phyloP scores from a whole-genome alignment of 106 monocot genomes.

The Narthecium ossifragum region DNA sequence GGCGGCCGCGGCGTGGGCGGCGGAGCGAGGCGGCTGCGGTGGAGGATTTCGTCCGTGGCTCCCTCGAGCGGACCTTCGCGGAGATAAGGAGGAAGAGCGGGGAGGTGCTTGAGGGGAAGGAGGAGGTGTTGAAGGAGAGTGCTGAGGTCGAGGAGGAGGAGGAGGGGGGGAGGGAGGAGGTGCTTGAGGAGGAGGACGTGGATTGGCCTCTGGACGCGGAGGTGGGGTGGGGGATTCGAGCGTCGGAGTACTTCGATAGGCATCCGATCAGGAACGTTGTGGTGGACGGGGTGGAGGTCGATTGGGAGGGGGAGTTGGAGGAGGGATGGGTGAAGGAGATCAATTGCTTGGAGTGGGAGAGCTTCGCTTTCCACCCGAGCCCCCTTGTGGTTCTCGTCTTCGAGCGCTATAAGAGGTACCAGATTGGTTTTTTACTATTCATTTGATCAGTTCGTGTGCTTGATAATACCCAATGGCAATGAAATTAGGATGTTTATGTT shows the following conservation, averaged over 20 bases:
- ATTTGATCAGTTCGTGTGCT: too few relatives aligned
- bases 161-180: conserved; percentile 5
- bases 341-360: conserved; percentile 98
- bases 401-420: conserved; percentile 63
- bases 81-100: conserved; percentile 47
- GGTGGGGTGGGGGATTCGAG: conserved; percentile 78
- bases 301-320: conserved; percentile 96
- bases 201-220: conserved; percentile 93
- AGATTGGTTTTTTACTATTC: too few relatives aligned
- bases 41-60: conserved; percentile 76
- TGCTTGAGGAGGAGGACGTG: conserved; percentile 72
- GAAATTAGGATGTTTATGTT: too few relatives aligned
- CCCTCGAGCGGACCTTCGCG: conserved; percentile 57
- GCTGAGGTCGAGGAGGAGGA: conserved; percentile 7
- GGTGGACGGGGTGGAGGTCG: conserved; percentile 78
- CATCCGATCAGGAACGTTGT: conserved; percentile 86
- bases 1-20: conserved; percentile 59
- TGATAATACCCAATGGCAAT: too few relatives aligned
- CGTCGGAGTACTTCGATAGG: conserved; percentile 95
- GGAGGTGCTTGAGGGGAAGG: conserved; percentile 45
- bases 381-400: conserved; percentile 87
- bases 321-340: conserved; percentile 94
- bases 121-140: conserved; percentile 46
- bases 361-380: conserved; percentile 91
- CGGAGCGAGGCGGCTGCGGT: conserved; percentile 79